Evolutionary conservation across 495 filamentous ascomycete genomes (phyloP).

Genomic region (Penicillium simplicissimum): DNA sequence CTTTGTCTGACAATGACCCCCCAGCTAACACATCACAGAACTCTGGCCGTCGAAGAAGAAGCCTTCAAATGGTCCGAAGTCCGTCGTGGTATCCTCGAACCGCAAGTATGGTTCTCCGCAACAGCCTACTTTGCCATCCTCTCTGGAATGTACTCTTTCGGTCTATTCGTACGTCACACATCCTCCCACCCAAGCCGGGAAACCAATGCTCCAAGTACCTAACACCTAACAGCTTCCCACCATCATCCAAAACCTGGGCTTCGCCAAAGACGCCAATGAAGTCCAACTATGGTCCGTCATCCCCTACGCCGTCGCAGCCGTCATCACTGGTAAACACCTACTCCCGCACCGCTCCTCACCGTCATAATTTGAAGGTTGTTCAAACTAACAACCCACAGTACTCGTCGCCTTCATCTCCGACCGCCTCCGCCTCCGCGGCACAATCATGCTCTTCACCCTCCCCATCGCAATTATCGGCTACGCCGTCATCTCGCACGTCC

Average conservation of each 20-base stretch:
- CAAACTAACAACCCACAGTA: conserved; percentile 25
- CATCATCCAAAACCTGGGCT: conserved; percentile 74
- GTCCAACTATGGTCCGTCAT: conserved; percentile 85
- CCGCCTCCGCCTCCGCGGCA: conserved; percentile 42
- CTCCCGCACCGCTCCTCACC: conserved; percentile 51
- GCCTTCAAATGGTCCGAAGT: conserved; percentile 46
- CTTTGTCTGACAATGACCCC: background rate
- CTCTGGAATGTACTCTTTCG: conserved; percentile 46
- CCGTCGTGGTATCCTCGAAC: conserved; percentile 35
- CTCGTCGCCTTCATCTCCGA: conserved; percentile 49
- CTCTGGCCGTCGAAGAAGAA: conserved; percentile 33
- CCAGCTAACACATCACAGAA: conserved; percentile 12
- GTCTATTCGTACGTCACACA: conserved; percentile 38
- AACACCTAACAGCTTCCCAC: conserved; percentile 57
- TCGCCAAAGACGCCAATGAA: conserved; percentile 57
- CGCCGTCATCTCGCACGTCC: conserved; percentile 49
- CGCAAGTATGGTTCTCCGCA: conserved; percentile 46
- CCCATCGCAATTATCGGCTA: conserved; percentile 52
- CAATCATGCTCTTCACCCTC: conserved; percentile 50
- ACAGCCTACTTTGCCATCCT: conserved; percentile 47
- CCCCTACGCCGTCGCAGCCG: conserved; percentile 77
- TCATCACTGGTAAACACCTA: conserved; percentile 69
- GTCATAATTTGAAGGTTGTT: too few species aligned
- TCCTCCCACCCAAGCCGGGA: background rate
- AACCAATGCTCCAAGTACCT: background rate